These are phyloP conservation scores for Massariosphaeria phaeospora DNA, from an alignment of 495 filamentous ascomycete genomes.

Conservation along the genomic window DNA sequence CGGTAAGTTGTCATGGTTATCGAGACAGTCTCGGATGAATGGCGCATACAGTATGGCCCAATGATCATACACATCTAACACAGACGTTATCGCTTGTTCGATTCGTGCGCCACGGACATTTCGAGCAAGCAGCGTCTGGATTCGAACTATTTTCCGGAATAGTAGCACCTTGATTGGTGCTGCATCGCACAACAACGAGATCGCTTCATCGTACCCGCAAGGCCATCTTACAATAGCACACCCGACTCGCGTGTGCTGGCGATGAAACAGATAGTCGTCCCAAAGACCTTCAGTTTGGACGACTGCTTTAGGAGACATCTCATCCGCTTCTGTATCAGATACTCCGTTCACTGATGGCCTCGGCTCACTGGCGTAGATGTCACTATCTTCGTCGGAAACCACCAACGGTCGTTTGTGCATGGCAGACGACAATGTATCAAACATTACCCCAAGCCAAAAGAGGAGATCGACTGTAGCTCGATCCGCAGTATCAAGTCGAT, in stretches of 20 bases:
- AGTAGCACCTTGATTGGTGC: slow-evolving; percentile 49
- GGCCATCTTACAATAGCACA: slow-evolving; percentile 40
- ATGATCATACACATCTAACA: slow-evolving; percentile 43
- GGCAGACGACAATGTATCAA: slow-evolving; percentile 48
- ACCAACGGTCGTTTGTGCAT: slow-evolving; percentile 46
- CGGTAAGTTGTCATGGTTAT: slow-evolving; percentile 42
- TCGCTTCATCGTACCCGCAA: slow-evolving; percentile 44
- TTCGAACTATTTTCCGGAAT: slow-evolving; percentile 45
- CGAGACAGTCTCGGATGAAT: slow-evolving; percentile 46
- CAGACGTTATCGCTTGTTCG: slow-evolving; percentile 41
- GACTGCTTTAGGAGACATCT: not conserved
- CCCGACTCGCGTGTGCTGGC: slow-evolving; percentile 21
- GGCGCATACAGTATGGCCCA: slow-evolving; percentile 44
- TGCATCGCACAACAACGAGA: slow-evolving; percentile 42
- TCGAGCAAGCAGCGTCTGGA: slow-evolving; percentile 43
- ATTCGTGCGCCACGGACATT: slow-evolving; percentile 29
- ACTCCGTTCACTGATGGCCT: not conserved
- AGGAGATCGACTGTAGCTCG: slow-evolving; percentile 43
- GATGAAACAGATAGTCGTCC: slow-evolving; percentile 40
- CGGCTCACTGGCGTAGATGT: slow-evolving; percentile 32
- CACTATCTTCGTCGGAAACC: slow-evolving; percentile 48
- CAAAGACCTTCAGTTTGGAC: slow-evolving; percentile 30
- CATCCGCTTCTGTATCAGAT: not conserved
- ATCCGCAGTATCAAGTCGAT: slow-evolving; percentile 36
- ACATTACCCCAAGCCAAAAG: slow-evolving; percentile 52